Conservation (phyloP, 805 yeast species). For the Kodamaea fukazawae region DNA sequence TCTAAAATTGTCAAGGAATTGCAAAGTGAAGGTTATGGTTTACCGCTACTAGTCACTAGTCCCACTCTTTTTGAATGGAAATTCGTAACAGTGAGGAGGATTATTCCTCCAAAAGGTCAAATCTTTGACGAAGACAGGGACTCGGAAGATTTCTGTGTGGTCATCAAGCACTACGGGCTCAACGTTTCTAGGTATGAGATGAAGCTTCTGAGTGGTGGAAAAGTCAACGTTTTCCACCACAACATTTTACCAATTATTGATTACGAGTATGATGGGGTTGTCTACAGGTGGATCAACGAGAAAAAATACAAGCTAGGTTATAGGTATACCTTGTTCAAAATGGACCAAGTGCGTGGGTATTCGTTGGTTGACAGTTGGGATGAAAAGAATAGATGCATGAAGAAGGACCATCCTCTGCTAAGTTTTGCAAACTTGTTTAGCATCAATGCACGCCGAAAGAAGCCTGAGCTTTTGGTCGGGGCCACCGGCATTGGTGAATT, state of each 20-base stretch:
- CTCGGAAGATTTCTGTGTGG: conserved; percentile 5
- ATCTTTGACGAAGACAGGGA: conserved; percentile 5
- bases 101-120: neutral
- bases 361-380: conserved; percentile 12
- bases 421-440: neutral
- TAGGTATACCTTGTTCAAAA: conserved; percentile 4
- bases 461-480: conserved; percentile 6
- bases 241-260: conserved; percentile 10
- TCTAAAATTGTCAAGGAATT: neutral
- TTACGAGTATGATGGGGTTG: conserved; percentile 8
- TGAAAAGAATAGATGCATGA: conserved; percentile 2
- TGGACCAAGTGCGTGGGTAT: conserved; percentile 5
- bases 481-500: conserved; percentile 8
- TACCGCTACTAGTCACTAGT: conserved; percentile 4
- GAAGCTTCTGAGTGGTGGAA: neutral
- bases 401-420: conserved; percentile 3
- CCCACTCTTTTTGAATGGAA: too few species aligned
- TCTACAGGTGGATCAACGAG: conserved; percentile 11
- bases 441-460: neutral
- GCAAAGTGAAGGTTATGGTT: conserved; percentile 8
- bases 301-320: neutral
- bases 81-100: conserved; percentile 1
- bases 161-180: conserved; percentile 3
- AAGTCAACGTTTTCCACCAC: conserved; percentile 9
- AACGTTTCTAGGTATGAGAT: conserved; percentile 2